Conservation (phyloP, 106 monocot species). For the Alisma plantagoaquatica region DNA sequence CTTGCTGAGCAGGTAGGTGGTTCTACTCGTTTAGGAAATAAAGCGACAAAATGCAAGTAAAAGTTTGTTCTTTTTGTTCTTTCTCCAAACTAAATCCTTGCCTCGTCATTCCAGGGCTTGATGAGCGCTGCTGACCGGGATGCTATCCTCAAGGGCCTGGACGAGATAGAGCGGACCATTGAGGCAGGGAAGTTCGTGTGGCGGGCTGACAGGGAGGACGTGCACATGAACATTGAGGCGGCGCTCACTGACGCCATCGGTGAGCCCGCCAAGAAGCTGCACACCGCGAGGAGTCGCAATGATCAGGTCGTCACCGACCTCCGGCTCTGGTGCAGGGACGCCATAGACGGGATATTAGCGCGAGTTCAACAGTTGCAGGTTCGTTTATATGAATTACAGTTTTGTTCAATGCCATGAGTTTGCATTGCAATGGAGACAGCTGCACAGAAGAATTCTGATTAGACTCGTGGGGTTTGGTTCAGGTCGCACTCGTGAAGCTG, state of each 20-base stretch:
- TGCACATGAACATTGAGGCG: constrained; percentile 99
- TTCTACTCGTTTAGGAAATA: no score
- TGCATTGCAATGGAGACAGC: no score
- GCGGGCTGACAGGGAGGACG: constrained; percentile 89
- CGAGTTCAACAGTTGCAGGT: constrained; percentile 77
- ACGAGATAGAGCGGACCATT: constrained; percentile 67
- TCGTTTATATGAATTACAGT: no score
- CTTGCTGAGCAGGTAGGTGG: constrained; percentile 75
- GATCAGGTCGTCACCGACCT: constrained; percentile 94
- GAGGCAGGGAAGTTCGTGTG: constrained; percentile 69
- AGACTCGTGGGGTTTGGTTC: no score
- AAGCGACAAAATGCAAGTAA: no score
- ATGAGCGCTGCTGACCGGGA: constrained; percentile 57
- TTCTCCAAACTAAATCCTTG: no score
- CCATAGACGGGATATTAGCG: constrained; percentile 58
- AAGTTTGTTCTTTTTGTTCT: no score
- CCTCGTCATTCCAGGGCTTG: no score
- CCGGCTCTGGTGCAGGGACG: constrained; percentile 89
- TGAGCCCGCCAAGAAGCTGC: constrained; percentile 95
- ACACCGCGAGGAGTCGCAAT: constrained; percentile 94
- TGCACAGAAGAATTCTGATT: no score
- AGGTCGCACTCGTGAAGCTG: constrained; percentile 62
- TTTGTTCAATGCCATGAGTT: no score
- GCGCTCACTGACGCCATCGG: constrained; percentile 80
- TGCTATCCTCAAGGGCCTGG: constrained; percentile 69